These are phyloP conservation scores for Paecilomyces niveus DNA, from an alignment of 2,329 filamentous ascomycete species.

Conservation along the genomic window DNA sequence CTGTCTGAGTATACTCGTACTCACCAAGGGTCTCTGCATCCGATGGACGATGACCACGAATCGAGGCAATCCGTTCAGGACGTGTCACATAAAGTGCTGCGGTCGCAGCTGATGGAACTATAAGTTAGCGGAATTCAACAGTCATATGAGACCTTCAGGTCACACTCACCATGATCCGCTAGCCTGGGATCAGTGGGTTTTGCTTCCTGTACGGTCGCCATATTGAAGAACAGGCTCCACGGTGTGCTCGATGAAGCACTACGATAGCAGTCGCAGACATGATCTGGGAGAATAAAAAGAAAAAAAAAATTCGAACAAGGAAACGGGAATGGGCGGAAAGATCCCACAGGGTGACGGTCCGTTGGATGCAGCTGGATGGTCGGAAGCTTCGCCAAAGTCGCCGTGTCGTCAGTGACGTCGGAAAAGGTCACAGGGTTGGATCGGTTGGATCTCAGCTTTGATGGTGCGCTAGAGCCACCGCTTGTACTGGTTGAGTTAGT, in stretches of 20 bases:
- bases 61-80: constrained; percentile 21
- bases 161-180: constrained; percentile 25
- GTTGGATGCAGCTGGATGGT: neutral
- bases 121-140: neutral
- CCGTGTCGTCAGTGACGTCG: neutral
- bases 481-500: neutral
- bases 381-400: neutral
- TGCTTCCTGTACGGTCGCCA: constrained; percentile 20
- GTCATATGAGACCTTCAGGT: neutral
- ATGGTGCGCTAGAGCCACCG: neutral
- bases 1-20: neutral
- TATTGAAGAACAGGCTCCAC: constrained; percentile 7
- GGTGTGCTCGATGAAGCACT: constrained; percentile 4
- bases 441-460: neutral
- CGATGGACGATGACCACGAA: neutral
- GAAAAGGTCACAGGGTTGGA: neutral
- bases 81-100: constrained; percentile 53
- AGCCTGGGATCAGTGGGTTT: constrained; percentile 19
- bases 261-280: neutral
- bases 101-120: constrained; percentile 45
- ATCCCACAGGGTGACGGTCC: neutral
- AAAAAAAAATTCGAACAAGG: constrained; percentile 4
- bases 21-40: neutral
- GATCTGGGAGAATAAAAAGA: constrained; percentile 1
- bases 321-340: neutral